Conservation (phyloP, 2,329 filamentous ascomycete species). For the Diplodia scrobiculata region DNA sequence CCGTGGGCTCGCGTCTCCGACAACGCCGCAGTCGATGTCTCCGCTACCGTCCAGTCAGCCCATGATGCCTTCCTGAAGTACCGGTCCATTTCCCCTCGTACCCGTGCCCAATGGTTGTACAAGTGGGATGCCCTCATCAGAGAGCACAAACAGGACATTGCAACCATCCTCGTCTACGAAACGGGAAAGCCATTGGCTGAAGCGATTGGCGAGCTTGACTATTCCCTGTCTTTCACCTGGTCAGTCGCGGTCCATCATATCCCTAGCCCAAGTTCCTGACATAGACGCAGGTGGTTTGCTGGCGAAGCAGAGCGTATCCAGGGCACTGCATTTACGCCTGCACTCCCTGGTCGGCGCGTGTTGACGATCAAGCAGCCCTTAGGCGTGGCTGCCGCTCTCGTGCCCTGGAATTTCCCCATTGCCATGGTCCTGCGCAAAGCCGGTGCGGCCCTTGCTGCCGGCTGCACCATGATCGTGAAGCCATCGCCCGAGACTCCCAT, state of each 20-base stretch:
- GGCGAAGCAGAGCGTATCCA: constrained; percentile 64
- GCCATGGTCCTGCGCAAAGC: constrained; percentile 70
- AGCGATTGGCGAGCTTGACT: constrained; percentile 57
- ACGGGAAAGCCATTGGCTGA: constrained; percentile 58
- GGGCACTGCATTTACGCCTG: constrained; percentile 62
- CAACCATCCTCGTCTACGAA: constrained; percentile 63
- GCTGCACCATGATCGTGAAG: constrained; percentile 68
- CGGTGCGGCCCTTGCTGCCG: constrained; percentile 67
- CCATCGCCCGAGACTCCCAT: constrained; percentile 32
- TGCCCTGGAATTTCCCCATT: constrained; percentile 73
- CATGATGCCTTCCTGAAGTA: constrained; percentile 63
- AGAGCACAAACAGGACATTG: constrained; percentile 63
- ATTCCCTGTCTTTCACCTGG: constrained; percentile 58
- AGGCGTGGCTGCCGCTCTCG: constrained; percentile 67
- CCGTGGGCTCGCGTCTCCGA: constrained; percentile 52
- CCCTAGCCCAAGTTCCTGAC: background rate
- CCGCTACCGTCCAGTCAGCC: constrained; percentile 60
- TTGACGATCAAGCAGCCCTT: constrained; percentile 76
- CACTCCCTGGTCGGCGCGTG: constrained; percentile 64
- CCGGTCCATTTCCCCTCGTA: constrained; percentile 61
- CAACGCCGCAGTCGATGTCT: constrained; percentile 62
- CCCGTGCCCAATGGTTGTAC: constrained; percentile 63
- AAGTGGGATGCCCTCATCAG: constrained; percentile 67
- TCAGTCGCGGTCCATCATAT: background rate
- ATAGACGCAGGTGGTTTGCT: constrained; percentile 51